phyloP scores from a whole-genome alignment of 2,329 filamentous ascomycete species.

The Lasiodiplodia citricola region DNA sequence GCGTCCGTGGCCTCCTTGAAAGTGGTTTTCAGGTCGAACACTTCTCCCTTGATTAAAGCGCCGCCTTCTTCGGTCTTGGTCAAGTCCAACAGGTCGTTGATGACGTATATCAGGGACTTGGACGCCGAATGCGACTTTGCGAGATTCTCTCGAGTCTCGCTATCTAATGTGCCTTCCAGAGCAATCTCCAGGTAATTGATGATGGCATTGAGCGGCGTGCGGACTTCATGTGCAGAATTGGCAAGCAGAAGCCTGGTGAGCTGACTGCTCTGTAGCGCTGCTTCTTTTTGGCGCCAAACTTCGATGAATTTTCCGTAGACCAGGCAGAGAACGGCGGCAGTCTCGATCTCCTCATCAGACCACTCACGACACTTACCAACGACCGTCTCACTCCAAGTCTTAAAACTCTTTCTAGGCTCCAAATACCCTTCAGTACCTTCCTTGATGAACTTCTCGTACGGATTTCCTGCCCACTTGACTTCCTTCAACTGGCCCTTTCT shows the following conservation, averaged over 20 bases:
- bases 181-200: constrained; percentile 95
- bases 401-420: constrained; percentile 80
- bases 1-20: constrained; percentile 78
- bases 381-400: constrained; percentile 80
- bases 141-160: constrained; percentile 83
- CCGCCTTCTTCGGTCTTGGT: constrained; percentile 88
- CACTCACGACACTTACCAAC: constrained; percentile 84
- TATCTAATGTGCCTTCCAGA: constrained; percentile 77
- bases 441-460: constrained; percentile 77
- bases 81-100: constrained; percentile 87
- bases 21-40: constrained; percentile 73
- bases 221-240: constrained; percentile 90
- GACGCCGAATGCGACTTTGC: constrained; percentile 87
- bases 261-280: constrained; percentile 79
- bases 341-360: constrained; percentile 88
- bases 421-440: constrained; percentile 75
- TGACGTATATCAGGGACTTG: constrained; percentile 90
- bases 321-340: constrained; percentile 82
- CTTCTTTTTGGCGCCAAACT: constrained; percentile 91
- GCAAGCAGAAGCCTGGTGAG: constrained; percentile 79
- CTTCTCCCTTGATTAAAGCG: constrained; percentile 77
- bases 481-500: constrained; percentile 76
- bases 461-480: constrained; percentile 86
- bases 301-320: constrained; percentile 92
- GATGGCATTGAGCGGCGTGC: constrained; percentile 89